These are phyloP conservation scores for Blastobotrys mokoenaii DNA, from an alignment of 805 yeast genomes.

Conservation along the genomic window DNA sequence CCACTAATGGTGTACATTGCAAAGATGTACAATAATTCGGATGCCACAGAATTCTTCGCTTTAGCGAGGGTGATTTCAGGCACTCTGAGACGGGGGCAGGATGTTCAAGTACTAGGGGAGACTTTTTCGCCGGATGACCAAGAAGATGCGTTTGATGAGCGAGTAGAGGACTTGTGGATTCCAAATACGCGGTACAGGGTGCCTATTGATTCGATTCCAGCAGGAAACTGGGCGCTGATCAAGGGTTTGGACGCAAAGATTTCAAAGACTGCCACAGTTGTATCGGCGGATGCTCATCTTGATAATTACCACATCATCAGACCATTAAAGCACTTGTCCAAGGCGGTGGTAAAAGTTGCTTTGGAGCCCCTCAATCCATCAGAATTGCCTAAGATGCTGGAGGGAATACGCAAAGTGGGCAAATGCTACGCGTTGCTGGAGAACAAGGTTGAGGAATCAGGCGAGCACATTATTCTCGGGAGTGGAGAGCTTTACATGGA, in stretches of 20 bases:
- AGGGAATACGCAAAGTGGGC: slow-evolving; percentile 56
- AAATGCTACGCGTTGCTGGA: slow-evolving; percentile 58
- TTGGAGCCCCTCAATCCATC: slow-evolving; percentile 75
- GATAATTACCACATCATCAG: slow-evolving; percentile 30
- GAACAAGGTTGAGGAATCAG: slow-evolving; percentile 77
- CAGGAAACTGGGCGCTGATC: slow-evolving; percentile 63
- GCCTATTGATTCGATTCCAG: slow-evolving; percentile 42
- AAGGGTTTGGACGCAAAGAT: slow-evolving; percentile 53
- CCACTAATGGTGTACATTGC: slow-evolving; percentile 46
- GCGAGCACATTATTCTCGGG: slow-evolving; percentile 73
- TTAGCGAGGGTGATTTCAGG: slow-evolving; percentile 61
- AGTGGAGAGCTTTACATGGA: slow-evolving; percentile 87
- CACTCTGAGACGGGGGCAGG: slow-evolving; percentile 37
- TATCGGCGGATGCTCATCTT: slow-evolving; percentile 19
- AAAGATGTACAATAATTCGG: slow-evolving; percentile 49
- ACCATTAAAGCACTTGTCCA: slow-evolving; percentile 37
- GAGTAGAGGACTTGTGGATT: slow-evolving; percentile 32
- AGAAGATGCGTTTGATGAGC: slow-evolving; percentile 40
- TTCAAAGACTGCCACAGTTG: slow-evolving; percentile 55
- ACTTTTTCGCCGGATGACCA: slow-evolving; percentile 40
- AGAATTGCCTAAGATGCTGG: slow-evolving; percentile 63
- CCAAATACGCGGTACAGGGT: slow-evolving; percentile 66
- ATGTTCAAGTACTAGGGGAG: slow-evolving; percentile 51
- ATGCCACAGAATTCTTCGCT: slow-evolving; percentile 45
- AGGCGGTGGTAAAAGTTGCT: slow-evolving; percentile 70